Evolutionary conservation across 805 yeast species (phyloP), one percentile per base, ranked within the genome.

Genomic region (Metschnikowia sp.): DNA sequence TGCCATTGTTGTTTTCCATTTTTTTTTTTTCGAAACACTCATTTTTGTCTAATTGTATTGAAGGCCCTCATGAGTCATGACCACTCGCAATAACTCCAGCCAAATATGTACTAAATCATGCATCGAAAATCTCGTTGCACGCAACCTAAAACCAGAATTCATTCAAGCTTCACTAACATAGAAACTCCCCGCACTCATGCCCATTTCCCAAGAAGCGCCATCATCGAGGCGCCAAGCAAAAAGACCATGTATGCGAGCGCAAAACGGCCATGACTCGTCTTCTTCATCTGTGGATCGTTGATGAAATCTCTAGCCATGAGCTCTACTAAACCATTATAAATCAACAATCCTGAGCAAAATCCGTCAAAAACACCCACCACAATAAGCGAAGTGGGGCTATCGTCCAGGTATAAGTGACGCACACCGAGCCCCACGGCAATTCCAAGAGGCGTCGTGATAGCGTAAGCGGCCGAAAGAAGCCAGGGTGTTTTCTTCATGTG

Each of bases 381-480:
- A 46, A 85, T 78, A 45, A 83, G 69, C 2, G 87, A 79, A 0
- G 66, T 75, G 60, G 80, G 68, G 12, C 86, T 77, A 10, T 76
- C 79, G 35, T 86, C 81, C 36, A 77, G 74, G 60, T 81, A 86
- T 8, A 82, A 64, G 32, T 75, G 64, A 58, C 91, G 78, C 4
- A 85, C 87, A 38, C 90, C 90, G 32, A 88, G 66, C 36, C 96
- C 96, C 55, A 85, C 81, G 3, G 85, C 90, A 55, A 85, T 78
- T 3, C 92, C 85, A 39, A 85, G 68, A 1, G 96, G 95, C 0
- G 94, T 84, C 11, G 84, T 74, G 5, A 85, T 39, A 1, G 53
- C 40, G 42, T 49, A 53, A 5, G 41, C 53, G 10, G 42, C 34
- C 12, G 55, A 50, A 33, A 53, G 49, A 29, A 46, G 42, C 57